A percentile compares a stretch with the other conserved stretches of the same genome.
These are phyloP conservation scores for Circinella umbellata DNA, from an alignment of 371 early-diverging fungal species.

Conservation along the genomic window DNA sequence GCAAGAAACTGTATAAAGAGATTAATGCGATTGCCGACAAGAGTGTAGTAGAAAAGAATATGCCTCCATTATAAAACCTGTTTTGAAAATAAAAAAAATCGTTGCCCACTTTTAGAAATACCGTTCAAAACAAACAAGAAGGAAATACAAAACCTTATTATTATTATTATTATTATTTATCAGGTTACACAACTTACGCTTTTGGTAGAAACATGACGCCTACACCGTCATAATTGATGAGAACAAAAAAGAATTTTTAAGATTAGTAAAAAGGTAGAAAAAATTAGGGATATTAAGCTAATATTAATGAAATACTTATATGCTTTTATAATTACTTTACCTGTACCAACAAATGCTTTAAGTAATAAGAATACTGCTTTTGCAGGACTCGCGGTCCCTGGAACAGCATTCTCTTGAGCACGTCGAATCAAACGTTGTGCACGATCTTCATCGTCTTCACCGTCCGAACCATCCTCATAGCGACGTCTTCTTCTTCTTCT, in stretches of 20 bases:
- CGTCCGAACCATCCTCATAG: slow-evolving; percentile 20
- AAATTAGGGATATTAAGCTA: slow-evolving; percentile 15
- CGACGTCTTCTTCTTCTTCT: slow-evolving; percentile 14
- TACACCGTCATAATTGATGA: neutral
- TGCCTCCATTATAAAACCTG: slow-evolving; percentile 71
- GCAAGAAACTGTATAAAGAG: slow-evolving; percentile 70
- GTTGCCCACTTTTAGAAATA: too few species aligned
- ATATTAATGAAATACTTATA: neutral
- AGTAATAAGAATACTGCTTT: slow-evolving; percentile 86
- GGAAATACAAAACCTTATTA: too few species aligned
- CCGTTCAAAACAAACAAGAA: too few species aligned
- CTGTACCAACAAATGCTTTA: slow-evolving; percentile 88
- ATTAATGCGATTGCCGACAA: slow-evolving; percentile 59
- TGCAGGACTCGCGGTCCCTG: slow-evolving; percentile 77
- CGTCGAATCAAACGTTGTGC: slow-evolving; percentile 56
- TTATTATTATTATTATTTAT: neutral
- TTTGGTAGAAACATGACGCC: slow-evolving; percentile 80
- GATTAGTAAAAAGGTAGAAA: slow-evolving; percentile 24
- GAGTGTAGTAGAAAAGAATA: slow-evolving; percentile 62
- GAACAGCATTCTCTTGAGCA: slow-evolving; percentile 63
- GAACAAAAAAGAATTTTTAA: neutral
- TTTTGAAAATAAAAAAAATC: neutral
- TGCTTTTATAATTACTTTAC: slow-evolving; percentile 26
- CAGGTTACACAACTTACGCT: slow-evolving; percentile 42
- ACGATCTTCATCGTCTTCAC: slow-evolving; percentile 35